These are phyloP conservation scores for Phytophthora macrochlamydospora DNA, from an alignment of 352 stramenopile species.

Conservation along the genomic window DNA sequence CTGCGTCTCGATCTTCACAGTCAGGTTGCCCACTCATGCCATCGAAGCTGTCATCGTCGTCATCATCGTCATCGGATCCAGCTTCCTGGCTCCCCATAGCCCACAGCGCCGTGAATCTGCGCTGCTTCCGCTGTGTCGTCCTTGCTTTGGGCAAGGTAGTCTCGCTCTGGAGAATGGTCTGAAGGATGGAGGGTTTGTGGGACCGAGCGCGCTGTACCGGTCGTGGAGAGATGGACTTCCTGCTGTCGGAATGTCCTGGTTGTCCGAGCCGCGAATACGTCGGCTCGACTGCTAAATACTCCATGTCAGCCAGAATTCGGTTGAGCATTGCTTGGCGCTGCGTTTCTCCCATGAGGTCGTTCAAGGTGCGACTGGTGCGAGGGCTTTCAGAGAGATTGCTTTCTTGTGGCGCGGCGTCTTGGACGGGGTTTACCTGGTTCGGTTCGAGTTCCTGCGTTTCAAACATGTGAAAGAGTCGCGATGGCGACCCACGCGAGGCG, in stretches of 20 bases:
- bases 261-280: slow-evolving; percentile 34
- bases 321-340: slow-evolving; percentile 66
- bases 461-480: slow-evolving; percentile 32
- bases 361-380: slow-evolving; percentile 31
- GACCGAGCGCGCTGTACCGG: slow-evolving; percentile 2
- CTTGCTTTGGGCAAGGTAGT: slow-evolving; percentile 3
- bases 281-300: slow-evolving; percentile 43
- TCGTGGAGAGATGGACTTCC: background rate
- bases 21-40: slow-evolving; percentile 10
- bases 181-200: slow-evolving; percentile 23
- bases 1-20: slow-evolving; percentile 4
- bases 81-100: slow-evolving; percentile 11
- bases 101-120: slow-evolving; percentile 41
- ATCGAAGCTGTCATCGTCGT: slow-evolving; percentile 4
- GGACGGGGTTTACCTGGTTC: background rate
- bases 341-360: slow-evolving; percentile 64
- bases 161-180: slow-evolving; percentile 15
- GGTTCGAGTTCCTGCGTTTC: slow-evolving; percentile 16
- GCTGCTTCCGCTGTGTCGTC: slow-evolving; percentile 35
- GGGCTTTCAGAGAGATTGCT: slow-evolving; percentile 17
- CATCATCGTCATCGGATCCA: slow-evolving; percentile 5
- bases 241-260: background rate
- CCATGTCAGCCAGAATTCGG: slow-evolving; percentile 71
- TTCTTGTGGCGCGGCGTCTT: slow-evolving; percentile 1
- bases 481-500: slow-evolving; percentile 13